These are phyloP conservation scores for Ceriops zippeliana DNA, from an alignment of 345 rosid genomes.

Conservation along the genomic window DNA sequence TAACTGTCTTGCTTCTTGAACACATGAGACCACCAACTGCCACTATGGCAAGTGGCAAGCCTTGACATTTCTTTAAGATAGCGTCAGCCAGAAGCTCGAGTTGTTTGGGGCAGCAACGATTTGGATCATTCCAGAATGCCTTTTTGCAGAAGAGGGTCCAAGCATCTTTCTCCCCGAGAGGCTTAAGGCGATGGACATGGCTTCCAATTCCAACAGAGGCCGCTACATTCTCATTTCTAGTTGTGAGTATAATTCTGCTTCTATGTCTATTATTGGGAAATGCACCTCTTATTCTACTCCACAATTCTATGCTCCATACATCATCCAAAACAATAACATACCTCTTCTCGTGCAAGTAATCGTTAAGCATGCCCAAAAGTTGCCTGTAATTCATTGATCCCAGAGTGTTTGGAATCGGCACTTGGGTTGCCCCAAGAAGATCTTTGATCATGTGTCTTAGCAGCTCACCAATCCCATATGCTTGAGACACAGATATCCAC, in stretches of 20 bases:
- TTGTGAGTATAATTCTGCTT: conserved; percentile 30
- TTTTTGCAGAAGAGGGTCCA: conserved; percentile 31
- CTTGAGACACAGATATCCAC: conserved; percentile 29
- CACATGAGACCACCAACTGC: conserved; percentile 28
- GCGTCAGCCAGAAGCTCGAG: conserved; percentile 18
- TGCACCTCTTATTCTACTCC: conserved; percentile 23
- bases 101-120: conserved; percentile 15
- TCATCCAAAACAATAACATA: conserved; percentile 33
- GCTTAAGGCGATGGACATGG: conserved; percentile 20
- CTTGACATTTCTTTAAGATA: conserved; percentile 28
- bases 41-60: conserved; percentile 26
- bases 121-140: conserved; percentile 26
- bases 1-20: conserved; percentile 16
- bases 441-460: conserved; percentile 24
- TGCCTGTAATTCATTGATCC: conserved; percentile 24
- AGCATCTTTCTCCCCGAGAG: conserved; percentile 21
- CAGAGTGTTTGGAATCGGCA: conserved; percentile 8
- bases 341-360: conserved; percentile 22
- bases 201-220: conserved; percentile 21
- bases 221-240: conserved; percentile 26
- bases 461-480: conserved; percentile 16
- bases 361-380: conserved; percentile 17
- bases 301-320: conserved; percentile 34
- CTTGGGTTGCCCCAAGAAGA: conserved; percentile 13
- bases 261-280: conserved; percentile 25